Evolutionary conservation across 2,329 filamentous ascomycete species (phyloP), one percentile per base, ranked within the genome.

Genomic region (Magnaporthales sp.): DNA sequence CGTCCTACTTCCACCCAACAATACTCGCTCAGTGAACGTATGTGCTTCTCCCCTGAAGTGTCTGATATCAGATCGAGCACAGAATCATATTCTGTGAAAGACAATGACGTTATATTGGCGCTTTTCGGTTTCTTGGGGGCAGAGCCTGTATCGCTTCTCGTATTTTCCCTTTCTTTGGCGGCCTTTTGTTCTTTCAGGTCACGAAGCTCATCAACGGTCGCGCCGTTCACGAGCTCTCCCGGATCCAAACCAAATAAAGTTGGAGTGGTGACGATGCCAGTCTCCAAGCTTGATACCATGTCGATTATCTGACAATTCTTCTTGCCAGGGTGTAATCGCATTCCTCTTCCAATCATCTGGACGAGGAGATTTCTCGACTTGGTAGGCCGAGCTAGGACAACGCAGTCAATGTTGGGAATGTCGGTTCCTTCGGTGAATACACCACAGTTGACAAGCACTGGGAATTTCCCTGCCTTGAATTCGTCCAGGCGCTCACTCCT

Each of bases 381-480:
- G 1, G 95, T 99, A 0, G 95, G 95, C 27, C 95, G 83, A 3
- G 91, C 93, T 9, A 99, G 83, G 9, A 99, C 75, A 27, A 99
- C 86, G 74, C 95, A 98, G 79, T 99, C 95, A 70, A 99, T 91
- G 75, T 96, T 97, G 6, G 96, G 95, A 32, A 99, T 97, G 73
- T 99, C 95, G 0, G 95, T 99, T 2, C 95, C 95, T 79, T 99
- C 95, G 0, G 94, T 98, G 73, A 97, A 98, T 56, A 99, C 91
- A 9, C 93, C 93, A 74, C 95, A 98, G 75, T 99, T 99, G 65
- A 99, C 80, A 15, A 99, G 83, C 0, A 99, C 92, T 0, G 92
- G 92, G 69, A 91, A 98, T 60, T 93, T 85, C 8, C 88, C 85
- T 1, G 80, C 83, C 70, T 85, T 90, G 77, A 99, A 99, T 2